phyloP scores from a whole-genome alignment of 2,329 filamentous ascomycete genomes.

The Penicillium sclerotiorum region DNA sequence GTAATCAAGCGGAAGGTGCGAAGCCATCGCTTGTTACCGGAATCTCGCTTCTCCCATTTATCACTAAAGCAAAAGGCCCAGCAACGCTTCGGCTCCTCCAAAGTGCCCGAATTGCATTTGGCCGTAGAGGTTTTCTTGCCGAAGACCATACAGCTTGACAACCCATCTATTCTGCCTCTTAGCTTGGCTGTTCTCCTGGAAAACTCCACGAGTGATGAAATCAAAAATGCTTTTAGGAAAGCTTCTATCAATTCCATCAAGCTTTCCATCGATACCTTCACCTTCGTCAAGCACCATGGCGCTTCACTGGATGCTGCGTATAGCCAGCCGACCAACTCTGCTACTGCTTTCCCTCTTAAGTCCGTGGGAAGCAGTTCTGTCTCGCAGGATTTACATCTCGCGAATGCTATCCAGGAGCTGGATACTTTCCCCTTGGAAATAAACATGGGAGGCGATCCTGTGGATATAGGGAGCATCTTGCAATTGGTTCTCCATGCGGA shows the following conservation, averaged over 20 bases:
- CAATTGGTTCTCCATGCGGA: constrained; percentile 1
- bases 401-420: not conserved
- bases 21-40: not conserved
- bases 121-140: not conserved
- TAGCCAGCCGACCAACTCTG: not conserved
- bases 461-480: constrained; percentile 4
- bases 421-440: constrained; percentile 1
- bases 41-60: not conserved
- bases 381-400: not conserved
- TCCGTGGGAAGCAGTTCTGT: not conserved
- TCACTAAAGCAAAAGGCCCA: constrained; percentile 5
- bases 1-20: not conserved
- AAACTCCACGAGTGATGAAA: not conserved
- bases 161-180: constrained; percentile 4
- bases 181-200: not conserved
- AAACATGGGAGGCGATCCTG: not conserved
- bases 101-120: constrained; percentile 1
- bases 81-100: constrained; percentile 2
- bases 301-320: not conserved
- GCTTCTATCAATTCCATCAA: not conserved
- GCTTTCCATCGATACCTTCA: not conserved
- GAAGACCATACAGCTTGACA: constrained; percentile 5
- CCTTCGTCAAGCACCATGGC: not conserved
- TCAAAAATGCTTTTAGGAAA: not conserved
- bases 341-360: not conserved